Base-by-base conservation (phyloP, 2,329 filamentous ascomycete species). In the Chaetomiaceae sp. region DNA sequence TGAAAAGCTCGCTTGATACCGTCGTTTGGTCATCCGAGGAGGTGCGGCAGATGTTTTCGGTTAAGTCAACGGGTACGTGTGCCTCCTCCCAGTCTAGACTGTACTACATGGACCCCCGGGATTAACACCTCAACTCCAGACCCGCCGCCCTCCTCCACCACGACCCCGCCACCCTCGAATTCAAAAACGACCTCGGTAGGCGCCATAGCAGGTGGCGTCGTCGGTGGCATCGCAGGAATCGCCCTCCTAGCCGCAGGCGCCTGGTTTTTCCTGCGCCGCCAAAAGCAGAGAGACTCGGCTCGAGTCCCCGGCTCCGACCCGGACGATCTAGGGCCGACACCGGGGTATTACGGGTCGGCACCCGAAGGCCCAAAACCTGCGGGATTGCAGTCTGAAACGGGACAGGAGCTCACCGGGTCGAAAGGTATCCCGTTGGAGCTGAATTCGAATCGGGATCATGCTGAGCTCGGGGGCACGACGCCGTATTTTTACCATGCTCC, bases 11-110 rank as follows among this genome's bases (percentile, higher is more conserved):
- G 1, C 12, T 55, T 3, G 45, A 46, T 2, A 44, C 43, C 4
- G 54, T 60, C 9, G 30, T 48, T 2, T 59, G 57, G 57, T 48
- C 50, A 3, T 58, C 55, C 5, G 37, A 48, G 8, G 39, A 40
- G 5, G 52, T 58, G 3, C 43, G 44, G n/a, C 30, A 41, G 9
- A 12, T 60, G 17, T 58, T 60, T 25, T 30, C 16, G 3, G 14
- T 13, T 14, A 31, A 34, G 34, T 30, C 30, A 19, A 37, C 38
- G 25, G 21, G 44, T 43, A 53, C 6, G 43, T 44, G 16, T 7
- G 8, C 31, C 3, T 25, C 12, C 12, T 5, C 9, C 23, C n/a
- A 13, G 1, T 20, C 25, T n/a, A n/a, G n/a, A n/a, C n/a, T n/a
- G n/a, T n/a, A n/a, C n/a, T n/a, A n/a, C n/a, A n/a, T n/a, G n/a